Evolutionary conservation across 768 basidiomycete species (phyloP).

Genomic region (Artomyces pyxidatus): DNA sequence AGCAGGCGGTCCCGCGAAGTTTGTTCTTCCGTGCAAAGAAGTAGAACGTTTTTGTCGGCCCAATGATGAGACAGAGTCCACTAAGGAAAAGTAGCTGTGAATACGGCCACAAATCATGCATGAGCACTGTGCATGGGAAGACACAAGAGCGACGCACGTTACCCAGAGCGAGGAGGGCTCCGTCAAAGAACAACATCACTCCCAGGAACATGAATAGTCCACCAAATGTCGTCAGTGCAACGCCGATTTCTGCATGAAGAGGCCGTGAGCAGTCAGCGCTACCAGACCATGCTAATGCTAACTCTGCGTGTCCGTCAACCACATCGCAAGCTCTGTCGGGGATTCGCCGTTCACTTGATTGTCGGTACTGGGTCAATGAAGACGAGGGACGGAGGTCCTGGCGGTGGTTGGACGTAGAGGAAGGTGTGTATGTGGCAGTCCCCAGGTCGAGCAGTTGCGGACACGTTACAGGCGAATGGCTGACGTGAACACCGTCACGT

Average conservation of each 20-base stretch:
- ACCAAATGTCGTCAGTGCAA: slow-evolving; percentile 93
- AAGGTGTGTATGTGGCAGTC: neutral
- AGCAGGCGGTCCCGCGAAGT: slow-evolving; percentile 81
- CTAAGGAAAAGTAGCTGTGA: slow-evolving; percentile 87
- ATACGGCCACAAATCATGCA: neutral
- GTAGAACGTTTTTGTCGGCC: slow-evolving; percentile 93
- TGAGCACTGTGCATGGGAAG: neutral
- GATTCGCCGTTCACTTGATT: no score
- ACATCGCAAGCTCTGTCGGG: slow-evolving; percentile 32
- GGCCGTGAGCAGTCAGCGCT: neutral
- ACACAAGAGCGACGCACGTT: slow-evolving; percentile 55
- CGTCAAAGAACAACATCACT: slow-evolving; percentile 94
- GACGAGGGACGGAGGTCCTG: no score
- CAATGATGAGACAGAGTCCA: slow-evolving; percentile 94
- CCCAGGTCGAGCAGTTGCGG: no score
- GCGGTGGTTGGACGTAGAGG: neutral
- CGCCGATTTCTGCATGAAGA: slow-evolving; percentile 75
- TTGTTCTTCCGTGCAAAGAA: slow-evolving; percentile 97
- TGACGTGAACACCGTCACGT: no score
- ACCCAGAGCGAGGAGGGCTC: slow-evolving; percentile 90
- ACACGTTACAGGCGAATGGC: no score
- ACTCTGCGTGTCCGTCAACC: slow-evolving; percentile 57
- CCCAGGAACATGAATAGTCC: slow-evolving; percentile 94
- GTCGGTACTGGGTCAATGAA: no score
- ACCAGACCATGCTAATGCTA: neutral